Conservation (phyloP, 768 basidiomycete genomes). For the Tricholoma hemisulphureum region DNA sequence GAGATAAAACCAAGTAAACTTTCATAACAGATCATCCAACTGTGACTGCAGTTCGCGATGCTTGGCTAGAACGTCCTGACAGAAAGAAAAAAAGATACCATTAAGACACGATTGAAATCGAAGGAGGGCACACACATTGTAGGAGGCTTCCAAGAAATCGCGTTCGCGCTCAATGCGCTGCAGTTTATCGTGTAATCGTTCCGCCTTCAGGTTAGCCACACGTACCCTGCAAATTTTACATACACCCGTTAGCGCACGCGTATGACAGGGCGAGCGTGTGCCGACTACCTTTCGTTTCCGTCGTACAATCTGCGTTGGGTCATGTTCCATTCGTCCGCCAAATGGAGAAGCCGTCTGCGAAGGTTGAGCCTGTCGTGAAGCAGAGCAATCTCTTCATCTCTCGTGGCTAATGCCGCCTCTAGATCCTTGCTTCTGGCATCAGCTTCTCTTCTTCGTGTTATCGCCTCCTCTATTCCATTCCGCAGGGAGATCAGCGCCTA, state of each 20-base stretch:
- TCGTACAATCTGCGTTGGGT: constrained; percentile 5
- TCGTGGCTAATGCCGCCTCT: constrained; percentile 20
- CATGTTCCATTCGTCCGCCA: constrained; percentile 11
- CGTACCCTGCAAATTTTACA: background rate
- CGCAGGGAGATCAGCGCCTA: constrained; percentile 25
- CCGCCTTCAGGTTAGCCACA: constrained; percentile 13
- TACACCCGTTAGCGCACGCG: background rate
- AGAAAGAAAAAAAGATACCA: constrained; percentile 6
- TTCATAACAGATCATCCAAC: constrained; percentile 16
- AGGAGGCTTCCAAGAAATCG: constrained; percentile 15
- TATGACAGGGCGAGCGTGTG: background rate
- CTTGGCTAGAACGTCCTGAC: constrained; percentile 16
- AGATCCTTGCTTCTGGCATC: constrained; percentile 20
- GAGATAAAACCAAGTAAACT: background rate
- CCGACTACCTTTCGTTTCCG: constrained; percentile 10
- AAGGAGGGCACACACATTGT: constrained; percentile 13
- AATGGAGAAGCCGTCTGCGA: constrained; percentile 6
- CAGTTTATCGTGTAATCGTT: constrained; percentile 15
- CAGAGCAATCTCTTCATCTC: constrained; percentile 15
- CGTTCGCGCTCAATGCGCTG: constrained; percentile 8
- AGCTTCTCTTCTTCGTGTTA: constrained; percentile 25
- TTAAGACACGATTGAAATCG: constrained; percentile 5
- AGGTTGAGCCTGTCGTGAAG: constrained; percentile 16
- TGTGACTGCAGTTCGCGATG: constrained; percentile 23
- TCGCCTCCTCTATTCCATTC: constrained; percentile 22